Evolutionary conservation across 1,284 basidiomycete species (phyloP).

Genomic region (Boletus albobrunnescens): DNA sequence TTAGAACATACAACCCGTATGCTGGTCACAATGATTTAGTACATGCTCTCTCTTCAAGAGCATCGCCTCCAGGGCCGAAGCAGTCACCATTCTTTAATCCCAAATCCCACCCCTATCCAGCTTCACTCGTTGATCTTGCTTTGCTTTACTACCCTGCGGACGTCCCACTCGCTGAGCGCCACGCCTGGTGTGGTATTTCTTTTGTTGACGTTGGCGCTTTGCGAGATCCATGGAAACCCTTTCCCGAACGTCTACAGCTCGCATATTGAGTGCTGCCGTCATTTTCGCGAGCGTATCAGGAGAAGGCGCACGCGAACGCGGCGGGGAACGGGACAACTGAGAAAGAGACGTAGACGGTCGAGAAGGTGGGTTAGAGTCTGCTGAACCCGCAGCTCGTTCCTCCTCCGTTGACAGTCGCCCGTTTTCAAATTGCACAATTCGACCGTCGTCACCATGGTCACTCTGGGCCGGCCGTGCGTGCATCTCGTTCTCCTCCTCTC

Average conservation of each 20-base stretch:
- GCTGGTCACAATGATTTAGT: constrained; percentile 12
- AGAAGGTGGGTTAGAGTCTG: constrained; percentile 11
- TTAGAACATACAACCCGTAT: constrained; percentile 5
- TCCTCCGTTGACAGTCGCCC: constrained; percentile 1
- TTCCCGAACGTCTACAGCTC: constrained; percentile 42
- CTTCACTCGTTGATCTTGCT: constrained; percentile 67
- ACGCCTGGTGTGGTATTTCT: constrained; percentile 72
- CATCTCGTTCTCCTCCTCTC: constrained; percentile 30
- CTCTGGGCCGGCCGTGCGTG: constrained; percentile 24
- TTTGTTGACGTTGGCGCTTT: constrained; percentile 62
- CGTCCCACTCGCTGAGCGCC: constrained; percentile 63
- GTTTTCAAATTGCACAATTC: constrained; percentile 14
- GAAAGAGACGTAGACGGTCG: constrained; percentile 26
- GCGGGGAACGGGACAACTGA: constrained; percentile 43
- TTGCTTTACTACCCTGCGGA: constrained; percentile 80
- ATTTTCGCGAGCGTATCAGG: constrained; percentile 36
- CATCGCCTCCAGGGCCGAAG: too few relatives aligned
- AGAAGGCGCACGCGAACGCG: constrained; percentile 43
- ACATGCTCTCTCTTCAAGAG: constrained; percentile 3
- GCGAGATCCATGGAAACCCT: constrained; percentile 63
- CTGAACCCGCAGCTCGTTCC: constrained; percentile 2
- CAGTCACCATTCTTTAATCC: constrained; percentile 46
- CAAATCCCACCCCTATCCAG: constrained; percentile 60
- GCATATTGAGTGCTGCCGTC: constrained; percentile 31
- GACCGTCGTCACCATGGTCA: constrained; percentile 18